Evolutionary conservation across 805 yeast species (phyloP), one percentile per base, ranked within the genome.

Genomic region (Ogataea dorogensis): DNA sequence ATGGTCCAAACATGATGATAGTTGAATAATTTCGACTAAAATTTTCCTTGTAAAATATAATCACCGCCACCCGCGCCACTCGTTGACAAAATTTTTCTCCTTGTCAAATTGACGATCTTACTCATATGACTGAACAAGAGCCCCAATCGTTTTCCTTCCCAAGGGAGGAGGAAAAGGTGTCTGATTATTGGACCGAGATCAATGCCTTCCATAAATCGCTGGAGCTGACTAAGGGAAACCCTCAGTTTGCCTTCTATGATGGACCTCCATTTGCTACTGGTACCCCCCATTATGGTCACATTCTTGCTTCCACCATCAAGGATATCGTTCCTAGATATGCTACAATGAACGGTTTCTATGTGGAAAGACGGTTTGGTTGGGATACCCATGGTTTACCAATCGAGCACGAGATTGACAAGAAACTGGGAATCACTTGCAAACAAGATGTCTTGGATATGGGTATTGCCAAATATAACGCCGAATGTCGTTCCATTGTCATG

Each of bases 201-300:
- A 83, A 88, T 61, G 98, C 98, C n/a, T 93, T 93, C 71, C 87
- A 86, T 47, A 81, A 85, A 28, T 79, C 94, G 19, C 62, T 87
- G 47, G 80, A 89, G 59, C 70, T 88, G 50, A 85, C 94, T 28
- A 74, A 91, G 59, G 98, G 77, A 38, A 77, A 79, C 49, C 93
- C 95, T 22, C 83, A 81, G 41, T 93, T 89, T 63, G 78, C 96
- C 24, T 93, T 93, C 63, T 93, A 85, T 58, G 99, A 93, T 67
- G 99, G 99, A 18, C 99, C 99, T 7, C 99, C 99, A 51, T 93
- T 93, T 65, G 99, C 99, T 40, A 93, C 98, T 2, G 98, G 98
- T 57, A 86, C 97, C 23, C 99, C 99, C 28, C 99, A 93, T 63
- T 94, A 93, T 62, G 99, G 99, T 46, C 99, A 93, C 59, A 83